These are phyloP conservation scores for Immersiporthe knoxdaviesiana DNA, from an alignment of 2,329 filamentous ascomycete species.

Conservation along the genomic window DNA sequence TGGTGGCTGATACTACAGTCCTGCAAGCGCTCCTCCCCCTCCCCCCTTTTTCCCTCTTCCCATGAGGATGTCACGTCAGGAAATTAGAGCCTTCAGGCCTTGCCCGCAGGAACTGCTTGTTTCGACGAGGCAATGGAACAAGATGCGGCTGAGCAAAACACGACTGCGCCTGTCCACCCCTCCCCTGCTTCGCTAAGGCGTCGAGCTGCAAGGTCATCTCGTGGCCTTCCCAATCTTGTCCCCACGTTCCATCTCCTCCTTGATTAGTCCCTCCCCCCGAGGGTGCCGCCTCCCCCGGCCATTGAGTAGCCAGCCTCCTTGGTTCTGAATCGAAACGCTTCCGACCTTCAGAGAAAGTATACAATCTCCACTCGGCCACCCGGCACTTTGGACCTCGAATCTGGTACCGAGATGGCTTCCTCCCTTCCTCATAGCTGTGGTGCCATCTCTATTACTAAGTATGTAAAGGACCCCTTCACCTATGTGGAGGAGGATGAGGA, in stretches of 20 bases:
- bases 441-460: too few species aligned
- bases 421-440: not conserved
- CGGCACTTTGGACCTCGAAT: not conserved
- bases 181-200: constrained; percentile 3
- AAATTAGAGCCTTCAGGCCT: not conserved
- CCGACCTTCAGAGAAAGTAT: not conserved
- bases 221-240: constrained; percentile 14
- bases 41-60: too few species aligned
- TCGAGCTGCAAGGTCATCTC: constrained; percentile 18
- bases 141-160: not conserved
- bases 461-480: too few species aligned
- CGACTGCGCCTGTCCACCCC: not conserved
- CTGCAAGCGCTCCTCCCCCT: not conserved
- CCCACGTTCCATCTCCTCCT: not conserved
- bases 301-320: not conserved
- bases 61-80: not conserved
- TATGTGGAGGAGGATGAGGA: constrained; percentile 6
- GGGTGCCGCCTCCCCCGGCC: too few species aligned
- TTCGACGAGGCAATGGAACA: constrained; percentile 1
- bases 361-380: not conserved
- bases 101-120: not conserved
- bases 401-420: constrained; percentile 9
- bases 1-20: constrained; percentile 4
- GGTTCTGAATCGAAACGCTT: constrained; percentile 12
- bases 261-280: not conserved